Evolutionary conservation across 2,329 filamentous ascomycete species (phyloP), one percentile per base, ranked within the genome.

Genomic region (Fusarium cyanostomum): DNA sequence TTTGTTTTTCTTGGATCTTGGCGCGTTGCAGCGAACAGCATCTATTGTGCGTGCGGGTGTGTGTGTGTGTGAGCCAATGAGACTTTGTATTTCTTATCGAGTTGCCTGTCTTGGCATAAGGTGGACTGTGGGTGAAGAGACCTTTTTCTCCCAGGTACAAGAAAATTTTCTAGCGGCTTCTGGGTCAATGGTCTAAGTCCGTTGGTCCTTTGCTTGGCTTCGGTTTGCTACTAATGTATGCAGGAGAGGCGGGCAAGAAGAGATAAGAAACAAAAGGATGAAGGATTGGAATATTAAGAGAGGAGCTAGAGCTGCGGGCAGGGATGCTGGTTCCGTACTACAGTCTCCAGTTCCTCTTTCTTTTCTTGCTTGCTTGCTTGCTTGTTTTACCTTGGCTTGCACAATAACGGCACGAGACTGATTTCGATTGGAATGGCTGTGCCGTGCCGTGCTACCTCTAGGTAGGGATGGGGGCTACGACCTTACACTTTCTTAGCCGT

Each of bases 31-130:
- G 56, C 42, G 16, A 62, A 51, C 35, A 52, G 66, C 59, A 65
- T 52, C 61, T 41, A 66, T 34, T 21, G 39, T 21, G 43, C 21
- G 28, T 4, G 26, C 7, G 46, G 26, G 38, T 21, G 39, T 21
- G 43, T 6, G 28, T 4, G 26, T 8, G 46, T 30, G 12, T 15
- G 35, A 18, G 28, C 62, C 62, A 65, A 63, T 63, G 16, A 16
- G 44, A 31, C 13, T n/a, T 46, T 46, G 33, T 24, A 24, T 38
- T 57, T 35, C 24, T 52, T 63, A 63, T 62, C 62, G 57, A 65
- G 57, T 63, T 65, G 62, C 62, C 62, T 52, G 57, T 65, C 62
- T 59, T 24, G 62, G 62, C 57, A 59, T 65, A 65, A 66, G 43
- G 43, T 33, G 37, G 31, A 31, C 46, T 43, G 62, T 50, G 52